Evolutionary conservation across 495 filamentous ascomycete genomes (phyloP).

Genomic region (Hyphodiscus hymeniophilus): DNA sequence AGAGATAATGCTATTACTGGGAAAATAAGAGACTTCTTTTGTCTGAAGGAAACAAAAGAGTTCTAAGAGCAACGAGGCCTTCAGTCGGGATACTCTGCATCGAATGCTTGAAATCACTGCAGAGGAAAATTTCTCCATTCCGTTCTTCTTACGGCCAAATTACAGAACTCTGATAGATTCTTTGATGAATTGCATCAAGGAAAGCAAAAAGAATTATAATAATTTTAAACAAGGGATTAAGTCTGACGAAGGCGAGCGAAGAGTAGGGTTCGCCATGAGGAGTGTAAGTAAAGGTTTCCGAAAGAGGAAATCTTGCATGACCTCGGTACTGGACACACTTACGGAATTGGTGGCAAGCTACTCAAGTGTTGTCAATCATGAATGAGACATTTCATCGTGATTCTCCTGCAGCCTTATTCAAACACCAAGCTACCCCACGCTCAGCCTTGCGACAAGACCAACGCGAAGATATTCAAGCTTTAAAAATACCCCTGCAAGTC

Average conservation of each 20-base stretch:
- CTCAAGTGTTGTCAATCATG: no score
- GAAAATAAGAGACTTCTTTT: no score
- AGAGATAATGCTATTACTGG: no score
- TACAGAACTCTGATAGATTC: not conserved
- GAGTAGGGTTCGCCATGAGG: not conserved
- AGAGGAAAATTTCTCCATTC: constrained; percentile 33
- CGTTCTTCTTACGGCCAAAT: constrained; percentile 28
- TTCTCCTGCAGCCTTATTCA: no score
- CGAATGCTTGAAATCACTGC: constrained; percentile 33
- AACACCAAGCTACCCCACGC: not conserved
- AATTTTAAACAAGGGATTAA: not conserved
- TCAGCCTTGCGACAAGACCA: constrained; percentile 1
- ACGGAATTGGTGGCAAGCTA: no score
- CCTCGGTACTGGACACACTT: no score
- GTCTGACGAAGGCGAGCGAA: not conserved
- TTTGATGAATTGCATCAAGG: constrained; percentile 1
- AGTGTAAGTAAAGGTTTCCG: constrained; percentile 1
- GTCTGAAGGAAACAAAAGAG: constrained; percentile 6
- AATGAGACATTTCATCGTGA: no score
- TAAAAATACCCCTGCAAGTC: constrained; percentile 6
- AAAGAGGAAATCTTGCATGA: constrained; percentile 3
- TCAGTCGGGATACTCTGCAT: constrained; percentile 38
- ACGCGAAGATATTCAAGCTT: constrained; percentile 1
- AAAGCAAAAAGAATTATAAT: constrained; percentile 2
- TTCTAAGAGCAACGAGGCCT: constrained; percentile 31